phyloP scores from a whole-genome alignment of 2,329 filamentous ascomycete species.

The Claviceps capensis region DNA sequence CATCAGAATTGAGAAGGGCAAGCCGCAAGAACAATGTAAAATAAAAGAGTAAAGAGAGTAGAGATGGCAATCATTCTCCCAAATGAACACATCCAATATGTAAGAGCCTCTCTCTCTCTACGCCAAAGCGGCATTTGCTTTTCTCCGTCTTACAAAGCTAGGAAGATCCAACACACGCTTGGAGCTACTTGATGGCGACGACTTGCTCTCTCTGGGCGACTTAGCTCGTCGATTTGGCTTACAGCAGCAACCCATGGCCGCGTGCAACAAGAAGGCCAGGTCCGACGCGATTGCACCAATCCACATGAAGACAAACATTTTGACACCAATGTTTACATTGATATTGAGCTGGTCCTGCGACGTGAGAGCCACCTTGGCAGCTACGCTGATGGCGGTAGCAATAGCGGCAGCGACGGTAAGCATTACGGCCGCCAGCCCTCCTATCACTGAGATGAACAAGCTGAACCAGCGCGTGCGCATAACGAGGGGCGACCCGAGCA shows the following conservation, averaged over 20 bases:
- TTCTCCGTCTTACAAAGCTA: slow-evolving; percentile 17
- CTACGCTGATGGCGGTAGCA: slow-evolving; percentile 71
- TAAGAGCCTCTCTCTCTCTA: neutral
- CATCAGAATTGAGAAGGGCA: no score
- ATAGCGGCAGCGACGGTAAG: slow-evolving; percentile 58
- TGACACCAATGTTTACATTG: slow-evolving; percentile 48
- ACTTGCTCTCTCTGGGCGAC: neutral
- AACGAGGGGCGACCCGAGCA: slow-evolving; percentile 49
- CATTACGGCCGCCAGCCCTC: slow-evolving; percentile 52
- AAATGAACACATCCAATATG: no score
- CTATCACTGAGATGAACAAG: slow-evolving; percentile 53
- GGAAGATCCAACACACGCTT: slow-evolving; percentile 12
- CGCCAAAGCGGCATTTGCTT: slow-evolving; percentile 4
- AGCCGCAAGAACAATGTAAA: no score
- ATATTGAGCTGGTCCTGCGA: slow-evolving; percentile 66
- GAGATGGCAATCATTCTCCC: neutral
- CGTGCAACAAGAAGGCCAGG: slow-evolving; percentile 59
- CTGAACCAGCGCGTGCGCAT: slow-evolving; percentile 46
- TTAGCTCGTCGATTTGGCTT: slow-evolving; percentile 13
- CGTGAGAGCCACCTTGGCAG: slow-evolving; percentile 65
- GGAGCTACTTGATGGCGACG: slow-evolving; percentile 5
- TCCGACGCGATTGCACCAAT: slow-evolving; percentile 53
- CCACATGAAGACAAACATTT: slow-evolving; percentile 89
- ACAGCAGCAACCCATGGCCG: slow-evolving; percentile 68
- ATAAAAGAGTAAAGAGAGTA: neutral